Evolutionary conservation across 1,284 basidiomycete species (phyloP), one percentile per base, ranked within the genome.

Genomic region (Exobasidium rhododendri): DNA sequence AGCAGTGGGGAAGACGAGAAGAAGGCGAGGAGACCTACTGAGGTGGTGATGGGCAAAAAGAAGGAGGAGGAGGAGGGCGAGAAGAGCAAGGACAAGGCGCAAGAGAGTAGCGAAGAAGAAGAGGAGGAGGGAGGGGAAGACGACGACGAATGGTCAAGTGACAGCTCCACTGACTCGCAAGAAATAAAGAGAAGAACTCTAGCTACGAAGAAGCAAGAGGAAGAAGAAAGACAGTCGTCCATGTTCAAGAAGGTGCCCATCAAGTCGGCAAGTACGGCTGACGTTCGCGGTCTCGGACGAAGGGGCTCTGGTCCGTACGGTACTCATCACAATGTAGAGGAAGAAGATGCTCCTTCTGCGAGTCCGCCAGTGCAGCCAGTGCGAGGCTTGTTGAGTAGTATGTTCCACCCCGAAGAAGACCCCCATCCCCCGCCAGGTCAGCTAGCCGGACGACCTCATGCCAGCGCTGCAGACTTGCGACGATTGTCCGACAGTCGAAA

Each of bases 221-320:
- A 89, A 73, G 87, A 84, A 17, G 85, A 87, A 71, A 84, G 87
- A 4, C 86, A 90, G 72, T 84, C 85, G 32, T 86, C 89, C 17
- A 84, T 92, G 84, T 91, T 92, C 74, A 83, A 85, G 61, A 92
- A 91, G 80, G 83, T 88, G 10, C 88, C 89, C 3, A 83, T 85
- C 28, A 69, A 75, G 14, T 74, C 71, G 20, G 67, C 66, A 51
- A 76, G 73, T 58, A 63, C 73, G n/a, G 76, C 76, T 13, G 77
- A 79, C 43, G 55, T 79, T 28, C 65, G 63, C 20, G 59, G 62
- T 20, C 50, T 63, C 17, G 61, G 52, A 2, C 64, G 62, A 2
- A 45, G 54, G 31, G 58, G n/a, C 32, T 47, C 31, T 64, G 63
- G 24, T 62, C 67, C 1, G 54, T 66, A 45, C 65, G 65, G 1